Base-by-base conservation (phyloP, 257 asterid species). In the Cordia subcordata region DNA sequence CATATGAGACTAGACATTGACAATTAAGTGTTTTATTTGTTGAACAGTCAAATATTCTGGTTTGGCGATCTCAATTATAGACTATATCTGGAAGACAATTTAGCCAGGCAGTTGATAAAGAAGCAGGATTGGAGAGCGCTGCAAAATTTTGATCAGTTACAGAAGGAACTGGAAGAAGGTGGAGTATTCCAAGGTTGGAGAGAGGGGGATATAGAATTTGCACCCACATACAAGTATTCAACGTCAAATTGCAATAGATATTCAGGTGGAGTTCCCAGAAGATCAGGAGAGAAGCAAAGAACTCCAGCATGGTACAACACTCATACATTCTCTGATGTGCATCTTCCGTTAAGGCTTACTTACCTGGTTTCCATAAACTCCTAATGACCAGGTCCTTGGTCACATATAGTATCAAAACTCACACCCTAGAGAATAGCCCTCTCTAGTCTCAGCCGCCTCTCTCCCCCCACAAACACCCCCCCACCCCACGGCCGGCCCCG, bases 31-130 rank as follows among this genome's bases (percentile, higher is more conserved):
- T 68, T 19, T 75, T 78, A n/a, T 76, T 73, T 72, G 75, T 75
- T 65, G 66, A 71, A 62, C 88, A 90, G 98, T 70, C 87, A 72
- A 84, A 83, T 90, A 82, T 90, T 87, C 80, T 90, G 95, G 98
- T 87, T 90, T n/a, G 98, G 98, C 58, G 98, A 90, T 80, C 96
- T 90, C 68, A 90, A 90, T 85, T 90, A 90, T 77, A 85, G 98
- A 69, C 57, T 90, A 56, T 87, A 76, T 76, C 71, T 90, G 57
- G 94, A 87, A 66, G 95, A 90, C 81, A 80, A 72, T 67, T 65
- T 80, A 58, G 95, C 98, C 14, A 83, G 98, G 76, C 80, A 85
- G 65, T 65, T 87, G 44, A 80, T 90, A 70, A 75, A 62, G 64
- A 78, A 75, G 67, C 81, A 83, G 51, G 82, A 90, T 22, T 90